phyloP scores from a whole-genome alignment of 176 grass and related monocot genomes.

The Oryza officinalis region DNA sequence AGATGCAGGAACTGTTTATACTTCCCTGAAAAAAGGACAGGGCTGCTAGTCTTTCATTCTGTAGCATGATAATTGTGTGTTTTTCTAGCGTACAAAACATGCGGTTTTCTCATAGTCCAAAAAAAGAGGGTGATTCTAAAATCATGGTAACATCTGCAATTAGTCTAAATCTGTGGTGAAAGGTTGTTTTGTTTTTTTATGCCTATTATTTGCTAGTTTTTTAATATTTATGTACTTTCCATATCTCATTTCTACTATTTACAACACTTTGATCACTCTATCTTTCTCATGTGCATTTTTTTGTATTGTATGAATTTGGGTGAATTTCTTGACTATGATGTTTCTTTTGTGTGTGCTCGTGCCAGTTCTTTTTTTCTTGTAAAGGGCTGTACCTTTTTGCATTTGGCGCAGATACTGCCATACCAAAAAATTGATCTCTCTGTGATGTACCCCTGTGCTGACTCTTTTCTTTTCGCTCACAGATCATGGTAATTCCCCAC shows the following conservation, averaged over 20 bases:
- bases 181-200: neutral
- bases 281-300: neutral
- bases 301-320: neutral
- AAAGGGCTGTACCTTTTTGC: neutral
- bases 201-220: neutral
- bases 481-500: conserved; percentile 38
- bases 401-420: conserved; percentile 7
- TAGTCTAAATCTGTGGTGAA: neutral
- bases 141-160: neutral
- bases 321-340: neutral
- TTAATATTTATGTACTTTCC: neutral
- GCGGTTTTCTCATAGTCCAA: neutral
- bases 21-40: no score
- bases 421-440: neutral
- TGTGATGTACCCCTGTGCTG: neutral
- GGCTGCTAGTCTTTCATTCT: conserved; percentile 1
- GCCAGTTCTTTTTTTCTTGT: conserved; percentile 6
- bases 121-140: neutral
- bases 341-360: neutral
- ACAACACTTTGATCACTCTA: conserved; percentile 15
- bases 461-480: conserved; percentile 19
- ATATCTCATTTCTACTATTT: neutral
- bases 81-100: neutral
- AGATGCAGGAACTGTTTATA: neutral
- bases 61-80: neutral